Conservation (phyloP, 768 basidiomycete genomes). For the Hericium coralloides region DNA sequence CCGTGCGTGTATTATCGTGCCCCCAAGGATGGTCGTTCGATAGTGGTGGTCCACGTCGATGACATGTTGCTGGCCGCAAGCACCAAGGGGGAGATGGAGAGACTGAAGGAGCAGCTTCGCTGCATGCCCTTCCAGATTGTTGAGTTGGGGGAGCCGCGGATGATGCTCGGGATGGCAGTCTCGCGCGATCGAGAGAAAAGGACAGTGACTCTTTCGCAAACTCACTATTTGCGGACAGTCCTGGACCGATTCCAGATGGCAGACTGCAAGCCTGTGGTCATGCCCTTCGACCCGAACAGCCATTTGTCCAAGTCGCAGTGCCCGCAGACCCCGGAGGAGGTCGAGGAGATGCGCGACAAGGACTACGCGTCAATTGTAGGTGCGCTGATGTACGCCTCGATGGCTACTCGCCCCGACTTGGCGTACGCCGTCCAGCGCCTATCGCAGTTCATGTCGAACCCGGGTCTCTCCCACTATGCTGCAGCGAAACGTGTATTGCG, state of each 20-base stretch:
- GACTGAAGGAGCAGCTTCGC: background rate
- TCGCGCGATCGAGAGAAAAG: background rate
- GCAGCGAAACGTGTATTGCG: conserved; percentile 12
- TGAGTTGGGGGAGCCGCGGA: background rate
- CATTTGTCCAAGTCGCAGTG: background rate
- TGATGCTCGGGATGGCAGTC: background rate
- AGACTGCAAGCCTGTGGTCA: background rate
- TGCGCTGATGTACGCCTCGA: conserved; percentile 18
- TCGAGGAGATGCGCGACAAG: background rate
- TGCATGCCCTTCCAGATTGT: background rate
- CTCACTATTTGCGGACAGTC: background rate
- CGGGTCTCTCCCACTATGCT: conserved; percentile 5
- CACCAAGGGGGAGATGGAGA: background rate
- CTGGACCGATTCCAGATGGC: background rate
- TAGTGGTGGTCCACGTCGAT: background rate
- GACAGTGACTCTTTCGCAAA: background rate
- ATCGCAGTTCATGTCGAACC: conserved; percentile 12
- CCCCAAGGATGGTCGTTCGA: background rate
- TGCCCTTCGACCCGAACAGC: background rate
- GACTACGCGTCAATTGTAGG: conserved; percentile 6
- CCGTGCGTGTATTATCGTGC: background rate
- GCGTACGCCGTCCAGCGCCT: conserved; percentile 14
- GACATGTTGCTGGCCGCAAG: background rate
- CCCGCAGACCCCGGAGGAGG: background rate
- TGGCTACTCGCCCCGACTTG: conserved; percentile 20